Evolutionary conservation across 148 eudicot species (phyloP).

Genomic region (Polygonum aviculare): DNA sequence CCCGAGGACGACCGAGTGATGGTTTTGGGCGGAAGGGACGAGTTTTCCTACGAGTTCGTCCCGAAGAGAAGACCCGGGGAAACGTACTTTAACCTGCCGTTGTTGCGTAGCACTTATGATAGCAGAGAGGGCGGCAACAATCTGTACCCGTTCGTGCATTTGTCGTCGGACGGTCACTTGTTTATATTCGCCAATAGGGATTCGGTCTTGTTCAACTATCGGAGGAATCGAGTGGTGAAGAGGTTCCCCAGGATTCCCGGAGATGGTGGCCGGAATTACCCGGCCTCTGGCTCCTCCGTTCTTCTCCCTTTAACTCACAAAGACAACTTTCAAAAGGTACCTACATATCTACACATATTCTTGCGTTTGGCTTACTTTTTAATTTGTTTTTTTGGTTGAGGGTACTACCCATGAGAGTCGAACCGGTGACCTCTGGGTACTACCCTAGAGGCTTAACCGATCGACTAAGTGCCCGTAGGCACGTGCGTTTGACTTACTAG

Average conservation of each 20-base stretch:
- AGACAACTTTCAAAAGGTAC: slow-evolving; percentile 23
- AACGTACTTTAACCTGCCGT: slow-evolving; percentile 23
- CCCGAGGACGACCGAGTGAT: slow-evolving; percentile 37
- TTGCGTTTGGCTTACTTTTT: too few relatives aligned
- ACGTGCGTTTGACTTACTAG: too few relatives aligned
- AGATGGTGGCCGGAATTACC: slow-evolving; percentile 41
- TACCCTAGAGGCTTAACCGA: too few relatives aligned
- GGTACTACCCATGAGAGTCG: too few relatives aligned
- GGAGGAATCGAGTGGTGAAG: slow-evolving; percentile 30
- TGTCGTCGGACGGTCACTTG: slow-evolving; percentile 43
- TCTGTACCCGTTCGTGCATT: slow-evolving; percentile 50
- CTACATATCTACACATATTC: not conserved
- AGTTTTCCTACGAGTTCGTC: slow-evolving; percentile 39
- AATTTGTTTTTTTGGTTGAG: too few relatives aligned
- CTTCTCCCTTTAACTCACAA: slow-evolving; percentile 40
- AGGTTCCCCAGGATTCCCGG: slow-evolving; percentile 45
- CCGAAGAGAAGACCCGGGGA: slow-evolving; percentile 21
- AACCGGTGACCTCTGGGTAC: too few relatives aligned
- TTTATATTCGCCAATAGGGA: slow-evolving; percentile 55
- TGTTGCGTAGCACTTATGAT: slow-evolving; percentile 32
- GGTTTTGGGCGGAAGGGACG: slow-evolving; percentile 46
- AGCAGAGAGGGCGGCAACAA: slow-evolving; percentile 30
- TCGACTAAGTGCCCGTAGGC: too few relatives aligned
- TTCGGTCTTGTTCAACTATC: slow-evolving; percentile 47
- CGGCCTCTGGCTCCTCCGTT: slow-evolving; percentile 50